A percentile compares a stretch with the other conserved stretches of the same genome.
Evolutionary conservation across 345 rosid genomes (phyloP).

Genomic region (Sapria himalayana): DNA sequence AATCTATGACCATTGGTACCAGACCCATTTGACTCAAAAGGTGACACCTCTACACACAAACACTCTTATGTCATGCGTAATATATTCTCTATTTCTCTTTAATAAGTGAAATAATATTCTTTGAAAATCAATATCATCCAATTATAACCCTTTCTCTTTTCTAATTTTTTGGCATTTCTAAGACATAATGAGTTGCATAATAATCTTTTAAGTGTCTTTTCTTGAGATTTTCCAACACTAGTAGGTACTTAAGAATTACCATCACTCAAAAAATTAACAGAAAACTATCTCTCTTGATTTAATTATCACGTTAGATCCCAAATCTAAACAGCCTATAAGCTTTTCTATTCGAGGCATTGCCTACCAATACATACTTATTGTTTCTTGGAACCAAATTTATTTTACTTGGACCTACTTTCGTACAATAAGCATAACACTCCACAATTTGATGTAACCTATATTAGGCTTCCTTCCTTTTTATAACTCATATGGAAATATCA

Average conservation of each 20-base stretch:
- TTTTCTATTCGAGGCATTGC: no score
- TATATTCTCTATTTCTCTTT: neutral
- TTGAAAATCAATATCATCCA: neutral
- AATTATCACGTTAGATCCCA: slow-evolving; percentile 5
- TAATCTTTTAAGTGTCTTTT: neutral
- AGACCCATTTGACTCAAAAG: no score
- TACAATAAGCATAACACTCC: slow-evolving; percentile 2
- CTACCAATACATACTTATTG: no score
- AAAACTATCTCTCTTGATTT: slow-evolving; percentile 3
- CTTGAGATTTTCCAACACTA: neutral
- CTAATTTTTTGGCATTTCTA: neutral
- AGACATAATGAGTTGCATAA: no score
- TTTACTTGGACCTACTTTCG: neutral
- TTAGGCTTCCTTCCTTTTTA: slow-evolving; percentile 4
- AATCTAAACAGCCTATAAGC: no score
- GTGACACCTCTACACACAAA: no score
- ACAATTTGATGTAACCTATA: slow-evolving; percentile 2
- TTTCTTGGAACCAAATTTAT: neutral
- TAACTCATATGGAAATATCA: slow-evolving; percentile 2
- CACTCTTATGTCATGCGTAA: no score
- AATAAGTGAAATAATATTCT: neutral
- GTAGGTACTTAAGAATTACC: no score
- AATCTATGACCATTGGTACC: no score
- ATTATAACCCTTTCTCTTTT: neutral
- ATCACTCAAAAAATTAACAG: neutral